Percentiles rank a stretch among this genome's conserved stretches.
phyloP scores from a whole-genome alignment of 83 land plant species.

The Picea abies region DNA sequence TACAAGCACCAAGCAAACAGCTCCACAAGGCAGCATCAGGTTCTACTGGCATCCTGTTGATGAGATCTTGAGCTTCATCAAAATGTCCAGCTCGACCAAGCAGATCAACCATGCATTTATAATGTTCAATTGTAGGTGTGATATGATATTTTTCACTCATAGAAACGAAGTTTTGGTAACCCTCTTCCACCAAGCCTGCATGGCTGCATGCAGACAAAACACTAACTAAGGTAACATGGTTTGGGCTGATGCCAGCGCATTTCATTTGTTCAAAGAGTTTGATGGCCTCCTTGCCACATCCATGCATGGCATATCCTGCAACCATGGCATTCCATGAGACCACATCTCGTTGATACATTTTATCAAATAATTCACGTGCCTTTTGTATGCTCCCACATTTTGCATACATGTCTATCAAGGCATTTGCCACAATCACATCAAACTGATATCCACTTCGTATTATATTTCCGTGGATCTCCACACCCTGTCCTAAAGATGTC shows the following conservation, averaged over 20 bases:
- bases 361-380: constrained; percentile 19
- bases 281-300: constrained; percentile 15
- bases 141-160: constrained; percentile 22
- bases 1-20: constrained; percentile 33
- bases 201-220: constrained; percentile 39
- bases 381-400: constrained; percentile 27
- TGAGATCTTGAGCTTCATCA: constrained; percentile 13
- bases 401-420: constrained; percentile 27
- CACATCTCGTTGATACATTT: constrained; percentile 18
- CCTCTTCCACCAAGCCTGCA: constrained; percentile 31
- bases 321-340: constrained; percentile 39
- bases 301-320: constrained; percentile 1
- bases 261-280: constrained; percentile 20
- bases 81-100: constrained; percentile 19
- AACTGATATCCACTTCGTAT: constrained; percentile 9
- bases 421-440: constrained; percentile 19
- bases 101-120: constrained; percentile 23
- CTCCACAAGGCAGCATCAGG: constrained; percentile 21
- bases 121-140: constrained; percentile 26
- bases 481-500: constrained; percentile 19
- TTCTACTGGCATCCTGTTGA: neutral
- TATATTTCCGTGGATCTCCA: constrained; percentile 27
- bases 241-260: constrained; percentile 15
- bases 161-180: constrained; percentile 16
- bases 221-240: constrained; percentile 22